Base-by-base conservation (phyloP, 1,139 yeast species). In the Hyphopichia khmerensis region DNA sequence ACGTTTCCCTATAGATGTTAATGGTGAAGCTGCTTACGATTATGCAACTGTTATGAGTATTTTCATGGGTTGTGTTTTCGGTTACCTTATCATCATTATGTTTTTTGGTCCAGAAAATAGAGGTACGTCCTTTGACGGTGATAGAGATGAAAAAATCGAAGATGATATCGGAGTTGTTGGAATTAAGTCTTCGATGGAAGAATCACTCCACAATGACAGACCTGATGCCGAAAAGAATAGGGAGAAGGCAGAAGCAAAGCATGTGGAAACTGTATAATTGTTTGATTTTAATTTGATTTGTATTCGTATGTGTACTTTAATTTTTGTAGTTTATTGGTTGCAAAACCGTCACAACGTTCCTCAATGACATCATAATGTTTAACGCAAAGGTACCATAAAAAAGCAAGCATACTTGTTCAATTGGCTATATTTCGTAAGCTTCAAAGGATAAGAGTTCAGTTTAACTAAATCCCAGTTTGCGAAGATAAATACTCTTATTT, bases 41-140 rank as follows among this genome's bases (percentile, higher is more conserved):
- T 82, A 82, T 51, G 81, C 82, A 2, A 75, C 69, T 44, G 39
- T 14, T 49, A 68, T 69, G 72, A 59, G 65, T 39, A 69, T 69
- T 27, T 69, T 69, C 51, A 57, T 63, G 50, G 73, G 67, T 2
- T 65, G 67, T 10, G 69, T 68, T 13, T 65, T 67, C 45, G 65
- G 52, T 2, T 67, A 55, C 45, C 53, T 64, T 55, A 47, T 64
- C 2, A 17, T 67, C 10, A 46, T 61, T 38, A 48, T 59, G 8
- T 51, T 67, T 42, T 38, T 65, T 23, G 73, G 73, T 11, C 72
- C 72, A 1, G 74, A 69, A 49, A 59, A 38, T 18, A 38, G 36
- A 38, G 33, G 33, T 9, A 32, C 40, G 13, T 24, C 40, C 15
- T 18, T 38, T 17, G 26, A 30, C n/a, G 36, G 38, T 16, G 35